Evolutionary conservation across 768 basidiomycete species (phyloP).

Genomic region (Lenzites betulinus): DNA sequence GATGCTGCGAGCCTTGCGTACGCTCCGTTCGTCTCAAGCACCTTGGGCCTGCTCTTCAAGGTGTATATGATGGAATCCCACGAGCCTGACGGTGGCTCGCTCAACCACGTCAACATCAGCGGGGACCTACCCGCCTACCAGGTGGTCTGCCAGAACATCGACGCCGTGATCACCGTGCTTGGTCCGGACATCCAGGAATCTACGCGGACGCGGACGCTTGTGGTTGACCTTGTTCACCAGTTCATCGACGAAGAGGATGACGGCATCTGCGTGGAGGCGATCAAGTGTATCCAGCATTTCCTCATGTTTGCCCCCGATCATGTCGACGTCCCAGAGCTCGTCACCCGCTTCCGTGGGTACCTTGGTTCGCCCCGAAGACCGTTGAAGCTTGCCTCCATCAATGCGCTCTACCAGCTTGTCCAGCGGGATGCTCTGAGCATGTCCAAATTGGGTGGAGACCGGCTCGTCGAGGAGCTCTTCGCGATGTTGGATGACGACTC

Average conservation of each 20-base stretch:
- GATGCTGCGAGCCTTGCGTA: slow-evolving; percentile 92
- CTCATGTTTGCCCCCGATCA: slow-evolving; percentile 92
- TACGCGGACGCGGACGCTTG: slow-evolving; percentile 70
- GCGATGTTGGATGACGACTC: slow-evolving; percentile 95
- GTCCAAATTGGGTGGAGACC: slow-evolving; percentile 92
- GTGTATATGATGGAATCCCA: slow-evolving; percentile 89
- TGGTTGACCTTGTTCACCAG: slow-evolving; percentile 83
- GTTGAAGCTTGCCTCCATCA: slow-evolving; percentile 91
- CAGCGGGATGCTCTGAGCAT: slow-evolving; percentile 91
- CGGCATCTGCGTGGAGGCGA: slow-evolving; percentile 87
- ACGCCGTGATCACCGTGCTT: slow-evolving; percentile 89
- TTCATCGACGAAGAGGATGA: slow-evolving; percentile 87
- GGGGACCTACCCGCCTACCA: slow-evolving; percentile 93
- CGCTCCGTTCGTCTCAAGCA: slow-evolving; percentile 83
- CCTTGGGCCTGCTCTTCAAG: slow-evolving; percentile 87
- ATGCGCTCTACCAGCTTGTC: slow-evolving; percentile 94
- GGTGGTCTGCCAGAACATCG: slow-evolving; percentile 87
- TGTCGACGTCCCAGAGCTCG: slow-evolving; percentile 78
- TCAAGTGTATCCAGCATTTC: slow-evolving; percentile 95
- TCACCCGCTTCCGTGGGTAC: slow-evolving; percentile 75
- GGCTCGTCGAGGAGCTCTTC: slow-evolving; percentile 91
- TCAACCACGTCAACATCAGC: slow-evolving; percentile 79
- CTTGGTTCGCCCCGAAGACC: slow-evolving; percentile 81
- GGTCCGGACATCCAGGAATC: slow-evolving; percentile 97
- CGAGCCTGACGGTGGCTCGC: slow-evolving; percentile 88